Percentiles rank a stretch among this genome's conserved stretches.
phyloP scores from a whole-genome alignment of 768 basidiomycete genomes.

The Russula foetens region DNA sequence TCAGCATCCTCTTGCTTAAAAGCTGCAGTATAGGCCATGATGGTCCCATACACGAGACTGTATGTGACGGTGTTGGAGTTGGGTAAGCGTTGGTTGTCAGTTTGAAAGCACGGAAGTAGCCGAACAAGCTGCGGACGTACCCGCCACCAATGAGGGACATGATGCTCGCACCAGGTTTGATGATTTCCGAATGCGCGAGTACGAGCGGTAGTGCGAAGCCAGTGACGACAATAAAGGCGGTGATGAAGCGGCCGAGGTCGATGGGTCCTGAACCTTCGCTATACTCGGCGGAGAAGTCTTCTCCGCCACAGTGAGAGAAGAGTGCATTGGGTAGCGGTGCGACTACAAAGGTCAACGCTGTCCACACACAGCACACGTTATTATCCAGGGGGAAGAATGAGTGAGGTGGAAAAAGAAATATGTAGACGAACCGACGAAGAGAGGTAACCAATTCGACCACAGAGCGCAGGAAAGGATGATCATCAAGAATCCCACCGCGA shows the following conservation, averaged over 20 bases:
- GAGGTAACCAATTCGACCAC: slow-evolving; percentile 94
- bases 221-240: slow-evolving; percentile 81
- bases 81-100: background rate
- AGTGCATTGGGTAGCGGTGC: slow-evolving; percentile 94
- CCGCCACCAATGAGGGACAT: slow-evolving; percentile 96
- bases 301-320: slow-evolving; percentile 86
- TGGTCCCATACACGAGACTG: slow-evolving; percentile 85
- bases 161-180: slow-evolving; percentile 71
- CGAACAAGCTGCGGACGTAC: slow-evolving; percentile 35
- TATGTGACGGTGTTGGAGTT: background rate
- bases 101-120: background rate
- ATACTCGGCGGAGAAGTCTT: slow-evolving; percentile 79
- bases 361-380: background rate
- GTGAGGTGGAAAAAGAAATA: background rate
- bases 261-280: slow-evolving; percentile 60
- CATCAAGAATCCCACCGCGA: slow-evolving; percentile 95
- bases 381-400: background rate
- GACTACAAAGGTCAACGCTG: slow-evolving; percentile 90
- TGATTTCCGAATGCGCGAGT: slow-evolving; percentile 85
- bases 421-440: slow-evolving; percentile 69
- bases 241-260: slow-evolving; percentile 93
- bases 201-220: slow-evolving; percentile 92
- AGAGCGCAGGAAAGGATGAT: slow-evolving; percentile 96
- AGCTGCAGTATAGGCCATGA: slow-evolving; percentile 76
- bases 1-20: slow-evolving; percentile 81